Base-by-base conservation (phyloP, 108 stramenopile species). In the Nitzschia palea region DNA sequence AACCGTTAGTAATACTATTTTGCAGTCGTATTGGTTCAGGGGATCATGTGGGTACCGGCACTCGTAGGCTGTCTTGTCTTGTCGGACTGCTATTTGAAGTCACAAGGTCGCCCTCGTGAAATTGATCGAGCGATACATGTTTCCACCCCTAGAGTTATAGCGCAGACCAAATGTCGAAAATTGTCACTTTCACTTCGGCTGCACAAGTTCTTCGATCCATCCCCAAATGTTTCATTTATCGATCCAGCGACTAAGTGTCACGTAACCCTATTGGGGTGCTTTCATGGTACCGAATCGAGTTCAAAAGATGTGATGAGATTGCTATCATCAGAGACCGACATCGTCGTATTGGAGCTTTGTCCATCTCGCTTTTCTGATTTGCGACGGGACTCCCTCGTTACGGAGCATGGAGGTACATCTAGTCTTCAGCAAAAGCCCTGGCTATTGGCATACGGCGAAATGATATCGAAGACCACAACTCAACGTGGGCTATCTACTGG, bases 191-290 rank as follows among this genome's bases (percentile, higher is more conserved):
- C n/a, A n/a, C n/a, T n/a, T n/a, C n/a, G n/a, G n/a, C n/a, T n/a
- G n/a, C n/a, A n/a, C n/a, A n/a, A n/a, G n/a, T n/a, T n/a, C n/a
- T n/a, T n/a, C n/a, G n/a, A n/a, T n/a, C n/a, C n/a, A n/a, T n/a
- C n/a, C n/a, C n/a, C n/a, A n/a, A n/a, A n/a, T n/a, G 62, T 66
- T 10, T 55, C 56, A 44, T 70, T 80, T 18, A 50, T 68, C 34
- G 73, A 81, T 32, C 80, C 76, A 1, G 28, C 48, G 18, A 81
- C 76, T 4, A 27, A 50, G 20, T 63, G 53, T 45, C 55, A 77
- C 51, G 76, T 81, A 6, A 58, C 73, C 2, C 55, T 81, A n/a
- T 8, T 77, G 20, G 80, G 80, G 33, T 77, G 76, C 50, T 70
- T 81, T 55, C 80, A 81, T 50, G 80, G 80, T 2, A 65, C 76